Conservation (phyloP, 257 asterid genomes). For the Sherardia arvensis region DNA sequence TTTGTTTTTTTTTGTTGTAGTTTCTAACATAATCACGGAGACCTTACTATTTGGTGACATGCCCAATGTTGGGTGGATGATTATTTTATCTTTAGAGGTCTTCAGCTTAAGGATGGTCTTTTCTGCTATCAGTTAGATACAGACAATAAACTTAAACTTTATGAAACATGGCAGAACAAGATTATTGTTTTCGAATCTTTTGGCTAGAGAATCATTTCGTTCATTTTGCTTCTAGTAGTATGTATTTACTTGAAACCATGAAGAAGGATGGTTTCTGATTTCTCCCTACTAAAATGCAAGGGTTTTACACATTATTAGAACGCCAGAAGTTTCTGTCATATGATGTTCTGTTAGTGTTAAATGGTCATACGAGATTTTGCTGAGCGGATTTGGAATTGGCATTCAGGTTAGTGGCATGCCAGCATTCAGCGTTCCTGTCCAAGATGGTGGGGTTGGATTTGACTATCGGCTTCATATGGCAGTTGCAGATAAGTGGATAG, state of each 20-base stretch:
- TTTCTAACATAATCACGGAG: background rate
- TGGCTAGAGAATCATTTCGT: background rate
- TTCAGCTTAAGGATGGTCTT: background rate
- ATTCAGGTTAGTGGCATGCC: conserved; percentile 99
- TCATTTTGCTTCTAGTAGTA: background rate
- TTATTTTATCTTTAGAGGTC: background rate
- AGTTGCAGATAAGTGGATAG: conserved; percentile 97
- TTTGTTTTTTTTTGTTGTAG: conserved; percentile 6
- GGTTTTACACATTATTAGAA: background rate
- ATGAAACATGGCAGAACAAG: background rate
- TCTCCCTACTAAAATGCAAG: background rate
- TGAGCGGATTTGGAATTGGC: conserved; percentile 8
- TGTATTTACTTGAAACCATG: background rate
- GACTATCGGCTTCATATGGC: conserved; percentile 99
- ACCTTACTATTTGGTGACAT: background rate
- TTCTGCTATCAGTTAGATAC: background rate
- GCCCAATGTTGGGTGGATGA: background rate
- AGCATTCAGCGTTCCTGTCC: conserved; percentile 70
- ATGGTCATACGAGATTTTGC: background rate
- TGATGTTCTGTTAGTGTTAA: background rate
- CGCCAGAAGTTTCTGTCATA: background rate
- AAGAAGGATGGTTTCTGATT: background rate
- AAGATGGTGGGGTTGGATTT: conserved; percentile 96
- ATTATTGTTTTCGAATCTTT: background rate
- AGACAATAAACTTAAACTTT: background rate